phyloP scores from a whole-genome alignment of 2,329 filamentous ascomycete species.

The Aspergillus novoparasiticus region DNA sequence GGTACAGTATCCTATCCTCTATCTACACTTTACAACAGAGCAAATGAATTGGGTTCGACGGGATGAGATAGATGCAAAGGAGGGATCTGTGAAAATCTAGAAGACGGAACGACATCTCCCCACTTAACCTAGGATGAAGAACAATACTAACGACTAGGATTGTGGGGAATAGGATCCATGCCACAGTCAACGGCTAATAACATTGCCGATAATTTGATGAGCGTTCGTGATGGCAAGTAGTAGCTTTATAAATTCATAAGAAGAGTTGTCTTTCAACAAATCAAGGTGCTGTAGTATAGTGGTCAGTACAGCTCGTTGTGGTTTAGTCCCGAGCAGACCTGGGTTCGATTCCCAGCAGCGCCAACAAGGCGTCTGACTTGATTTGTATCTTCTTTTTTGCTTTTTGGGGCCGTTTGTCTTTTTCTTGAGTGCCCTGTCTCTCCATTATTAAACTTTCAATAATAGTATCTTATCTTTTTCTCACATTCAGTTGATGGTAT shows the following conservation, averaged over 20 bases:
- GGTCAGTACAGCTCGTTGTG: slow-evolving; percentile 27
- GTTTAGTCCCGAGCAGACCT: slow-evolving; percentile 24
- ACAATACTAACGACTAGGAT: neutral
- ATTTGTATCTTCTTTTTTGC: slow-evolving; percentile 14
- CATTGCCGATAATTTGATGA: neutral
- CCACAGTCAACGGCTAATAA: neutral
- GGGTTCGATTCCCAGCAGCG: slow-evolving; percentile 30
- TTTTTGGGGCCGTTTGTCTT: no score
- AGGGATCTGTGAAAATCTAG: no score
- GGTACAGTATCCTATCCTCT: neutral
- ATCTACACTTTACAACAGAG: neutral
- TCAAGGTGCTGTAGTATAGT: slow-evolving; percentile 30
- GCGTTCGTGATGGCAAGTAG: accelerated
- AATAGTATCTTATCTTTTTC: no score
- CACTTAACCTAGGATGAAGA: neutral
- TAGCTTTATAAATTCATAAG: neutral
- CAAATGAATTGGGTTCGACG: accelerated
- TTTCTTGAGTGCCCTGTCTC: no score
- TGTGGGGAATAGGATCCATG: neutral
- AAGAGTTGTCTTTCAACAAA: neutral
- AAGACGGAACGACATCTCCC: neutral
- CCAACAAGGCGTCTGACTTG: slow-evolving; percentile 21
- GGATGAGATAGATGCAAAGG: neutral
- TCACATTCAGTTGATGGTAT: neutral
- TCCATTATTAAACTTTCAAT: no score